These are phyloP conservation scores for Plectosphaerella plurivora DNA, from an alignment of 2,329 filamentous ascomycete species.

Conservation along the genomic window DNA sequence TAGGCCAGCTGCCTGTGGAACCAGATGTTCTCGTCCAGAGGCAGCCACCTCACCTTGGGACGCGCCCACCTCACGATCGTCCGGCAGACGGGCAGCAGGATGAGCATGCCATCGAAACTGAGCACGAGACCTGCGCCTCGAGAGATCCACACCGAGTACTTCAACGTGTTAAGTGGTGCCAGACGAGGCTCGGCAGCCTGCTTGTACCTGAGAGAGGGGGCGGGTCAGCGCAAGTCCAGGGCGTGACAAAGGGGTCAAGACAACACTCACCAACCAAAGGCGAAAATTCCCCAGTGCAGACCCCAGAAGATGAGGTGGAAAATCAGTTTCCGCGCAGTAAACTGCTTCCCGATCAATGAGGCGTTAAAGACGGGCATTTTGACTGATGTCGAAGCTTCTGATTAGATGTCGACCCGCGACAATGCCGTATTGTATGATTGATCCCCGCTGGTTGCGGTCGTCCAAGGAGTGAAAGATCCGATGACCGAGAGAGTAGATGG, in stretches of 20 bases:
- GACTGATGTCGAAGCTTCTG: constrained; percentile 15
- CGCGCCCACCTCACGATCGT: constrained; percentile 81
- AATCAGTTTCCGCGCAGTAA: constrained; percentile 65
- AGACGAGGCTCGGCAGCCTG: constrained; percentile 67
- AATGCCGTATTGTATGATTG: constrained; percentile 13
- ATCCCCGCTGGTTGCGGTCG: too few relatives aligned
- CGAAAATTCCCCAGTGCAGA: constrained; percentile 75
- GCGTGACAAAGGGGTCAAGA: neutral
- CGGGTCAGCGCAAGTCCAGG: neutral
- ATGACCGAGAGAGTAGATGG: constrained; percentile 8
- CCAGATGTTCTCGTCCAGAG: constrained; percentile 95
- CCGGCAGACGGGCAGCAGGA: constrained; percentile 90
- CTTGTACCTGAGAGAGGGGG: constrained; percentile 58
- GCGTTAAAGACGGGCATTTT: constrained; percentile 19
- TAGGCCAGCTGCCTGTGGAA: constrained; percentile 96
- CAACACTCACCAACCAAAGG: constrained; percentile 70
- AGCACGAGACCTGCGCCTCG: constrained; percentile 86
- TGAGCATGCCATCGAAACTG: constrained; percentile 78
- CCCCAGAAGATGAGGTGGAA: constrained; percentile 82
- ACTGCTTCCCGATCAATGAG: constrained; percentile 54
- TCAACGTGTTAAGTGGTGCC: constrained; percentile 72
- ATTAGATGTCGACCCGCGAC: constrained; percentile 56
- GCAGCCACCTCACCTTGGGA: constrained; percentile 82
- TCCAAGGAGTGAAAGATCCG: constrained; percentile 11
- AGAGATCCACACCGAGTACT: constrained; percentile 92